Conservation (phyloP, 2,329 filamentous ascomycete species). For the Chaetomium strumarium region DNA sequence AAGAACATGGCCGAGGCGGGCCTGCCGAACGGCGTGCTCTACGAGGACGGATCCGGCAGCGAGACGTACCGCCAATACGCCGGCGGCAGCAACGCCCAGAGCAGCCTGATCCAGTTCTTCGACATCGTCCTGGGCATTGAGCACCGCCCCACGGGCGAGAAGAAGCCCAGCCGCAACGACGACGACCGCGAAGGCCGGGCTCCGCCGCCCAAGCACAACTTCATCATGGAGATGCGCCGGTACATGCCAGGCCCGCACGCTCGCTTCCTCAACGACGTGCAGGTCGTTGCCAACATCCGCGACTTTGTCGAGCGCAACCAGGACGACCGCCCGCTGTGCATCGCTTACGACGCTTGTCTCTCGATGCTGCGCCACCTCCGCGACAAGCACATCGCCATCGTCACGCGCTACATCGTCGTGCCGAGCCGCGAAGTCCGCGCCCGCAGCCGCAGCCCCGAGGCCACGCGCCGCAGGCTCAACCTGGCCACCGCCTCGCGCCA, state of each 20-base stretch:
- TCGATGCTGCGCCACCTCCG: constrained; percentile 64
- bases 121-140: constrained; percentile 86
- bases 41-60: constrained; percentile 69
- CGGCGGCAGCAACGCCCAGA: constrained; percentile 94
- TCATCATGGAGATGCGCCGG: constrained; percentile 91
- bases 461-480: constrained; percentile 48
- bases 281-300: constrained; percentile 77
- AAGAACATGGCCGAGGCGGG: constrained; percentile 98
- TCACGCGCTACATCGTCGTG: constrained; percentile 90
- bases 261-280: constrained; percentile 77
- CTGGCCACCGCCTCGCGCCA: constrained; percentile 54
- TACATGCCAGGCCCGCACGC: constrained; percentile 97
- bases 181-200: constrained; percentile 37
- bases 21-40: constrained; percentile 78
- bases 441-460: constrained; percentile 54
- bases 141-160: constrained; percentile 82
- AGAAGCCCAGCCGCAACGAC: constrained; percentile 33
- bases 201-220: constrained; percentile 65
- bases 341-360: constrained; percentile 88
- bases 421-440: constrained; percentile 71
- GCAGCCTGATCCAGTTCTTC: constrained; percentile 95
- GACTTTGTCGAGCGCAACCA: constrained; percentile 64
- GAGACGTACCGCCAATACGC: constrained; percentile 75
- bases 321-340: constrained; percentile 58
- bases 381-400: constrained; percentile 94